phyloP scores from a whole-genome alignment of 305 asterid genomes.

The Euphrasia arctica region DNA sequence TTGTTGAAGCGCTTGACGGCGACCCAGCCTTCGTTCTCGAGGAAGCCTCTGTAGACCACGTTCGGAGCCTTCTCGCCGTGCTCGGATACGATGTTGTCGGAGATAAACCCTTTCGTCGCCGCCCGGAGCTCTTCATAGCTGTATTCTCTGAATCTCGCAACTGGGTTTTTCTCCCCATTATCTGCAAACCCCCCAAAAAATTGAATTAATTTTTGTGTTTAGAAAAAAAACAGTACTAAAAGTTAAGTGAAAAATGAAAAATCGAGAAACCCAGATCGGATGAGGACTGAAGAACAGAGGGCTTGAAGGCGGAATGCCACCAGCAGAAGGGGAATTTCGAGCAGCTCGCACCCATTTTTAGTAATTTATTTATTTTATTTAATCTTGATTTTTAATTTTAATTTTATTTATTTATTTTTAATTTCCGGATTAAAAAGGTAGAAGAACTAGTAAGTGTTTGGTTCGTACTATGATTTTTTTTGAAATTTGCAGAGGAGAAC shows the following conservation, averaged over 20 bases:
- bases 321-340: slow-evolving; percentile 74
- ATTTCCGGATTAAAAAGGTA: too few species aligned
- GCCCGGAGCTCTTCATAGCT: slow-evolving; percentile 70
- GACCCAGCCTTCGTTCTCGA: slow-evolving; percentile 58
- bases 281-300: slow-evolving; percentile 58
- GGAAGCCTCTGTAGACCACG: slow-evolving; percentile 79
- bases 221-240: slow-evolving; percentile 3
- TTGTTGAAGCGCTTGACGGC: slow-evolving; percentile 85
- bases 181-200: slow-evolving; percentile 37
- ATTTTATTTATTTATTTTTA: neutral
- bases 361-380: neutral
- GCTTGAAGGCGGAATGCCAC: slow-evolving; percentile 75
- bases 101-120: slow-evolving; percentile 70
- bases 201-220: slow-evolving; percentile 16
- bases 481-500: slow-evolving; percentile 23
- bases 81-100: slow-evolving; percentile 83
- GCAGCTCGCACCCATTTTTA: slow-evolving; percentile 75
- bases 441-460: neutral
- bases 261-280: slow-evolving; percentile 51
- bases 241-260: neutral
- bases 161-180: slow-evolving; percentile 55
- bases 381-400: neutral
- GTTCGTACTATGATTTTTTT: too few species aligned
- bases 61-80: slow-evolving; percentile 97
- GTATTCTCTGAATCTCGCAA: slow-evolving; percentile 62